Base-by-base conservation (phyloP, 2,329 filamentous ascomycete genomes). In the Nemania serpens region DNA sequence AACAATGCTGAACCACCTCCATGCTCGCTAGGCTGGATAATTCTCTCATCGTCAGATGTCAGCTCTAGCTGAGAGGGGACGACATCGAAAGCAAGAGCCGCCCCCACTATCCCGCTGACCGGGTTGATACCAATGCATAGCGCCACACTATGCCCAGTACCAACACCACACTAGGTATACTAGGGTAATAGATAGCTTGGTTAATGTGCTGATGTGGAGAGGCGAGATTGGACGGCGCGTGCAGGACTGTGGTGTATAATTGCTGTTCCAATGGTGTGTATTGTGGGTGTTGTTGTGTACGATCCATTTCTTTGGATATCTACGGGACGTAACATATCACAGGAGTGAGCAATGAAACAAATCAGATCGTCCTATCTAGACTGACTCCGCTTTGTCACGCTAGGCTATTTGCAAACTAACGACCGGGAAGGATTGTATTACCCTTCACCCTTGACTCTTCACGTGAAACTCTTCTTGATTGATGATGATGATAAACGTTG, bases 151-250 rank as follows among this genome's bases (percentile, higher is more conserved):
- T 51, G 22, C 39, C 22, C 15, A 37, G 54, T n/a, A 39, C 36
- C 36, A 39, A 12, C 36, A 3, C 36, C 36, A 10, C 36, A 10
- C 36, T 39, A 29, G 25, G 4, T 29, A 4, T 29, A 7, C 25
- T 29, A 29, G 25, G n/a, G n/a, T n/a, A n/a, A n/a, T n/a, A n/a
- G n/a, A n/a, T 7, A 29, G 42, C 45, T 48, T n/a, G 45, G 53
- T 39, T 46, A 36, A 39, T 22, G 45, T 42, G 48, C 46, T 51
- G 36, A 25, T 52, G 57, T 46, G 57, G 56, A 52, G 57, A 51
- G 57, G 56, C 49, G 57, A 51, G 52, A 58, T 63, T 55, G 57
- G 53, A 50, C 60, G 56, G 29, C 34, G 25, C 45, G 56, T 55
- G 46, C 55, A 59, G 51, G 49, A 51, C 25, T 2, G 45, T 22